Conservation (phyloP, 2,329 filamentous ascomycete genomes). For the Phialophora tarda region DNA sequence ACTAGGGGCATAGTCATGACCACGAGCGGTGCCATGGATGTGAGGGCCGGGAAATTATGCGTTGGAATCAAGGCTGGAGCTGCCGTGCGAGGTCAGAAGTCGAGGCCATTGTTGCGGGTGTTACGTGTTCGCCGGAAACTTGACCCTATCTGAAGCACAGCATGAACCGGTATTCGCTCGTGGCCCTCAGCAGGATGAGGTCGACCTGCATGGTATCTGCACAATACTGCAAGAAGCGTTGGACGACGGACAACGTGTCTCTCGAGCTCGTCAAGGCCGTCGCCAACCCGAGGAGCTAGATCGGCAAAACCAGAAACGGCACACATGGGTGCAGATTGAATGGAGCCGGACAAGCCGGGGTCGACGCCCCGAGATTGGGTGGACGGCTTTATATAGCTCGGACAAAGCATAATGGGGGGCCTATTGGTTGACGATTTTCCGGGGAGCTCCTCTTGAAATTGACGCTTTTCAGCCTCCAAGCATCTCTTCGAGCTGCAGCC, state of each 20-base stretch:
- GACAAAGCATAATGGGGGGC: background rate
- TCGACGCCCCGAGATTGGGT: conserved; percentile 23
- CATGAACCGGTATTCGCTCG: background rate
- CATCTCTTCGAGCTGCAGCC: conserved; percentile 3
- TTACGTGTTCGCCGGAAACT: conserved; percentile 28
- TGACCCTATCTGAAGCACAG: conserved; percentile 15
- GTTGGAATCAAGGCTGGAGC: conserved; percentile 23
- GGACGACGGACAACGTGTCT: conserved; percentile 19
- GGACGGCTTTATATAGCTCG: conserved; percentile 6
- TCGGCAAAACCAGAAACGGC: conserved; percentile 17
- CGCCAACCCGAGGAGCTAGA: conserved; percentile 11
- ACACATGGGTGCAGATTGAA: conserved; percentile 13
- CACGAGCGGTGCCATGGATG: conserved; percentile 13
- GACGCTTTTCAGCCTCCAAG: conserved; percentile 12
- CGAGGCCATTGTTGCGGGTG: conserved; percentile 4
- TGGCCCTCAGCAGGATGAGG: conserved; percentile 16
- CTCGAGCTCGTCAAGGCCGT: conserved; percentile 5
- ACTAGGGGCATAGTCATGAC: conserved; percentile 14
- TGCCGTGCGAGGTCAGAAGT: conserved; percentile 4
- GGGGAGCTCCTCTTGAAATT: conserved; percentile 25
- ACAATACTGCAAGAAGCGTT: conserved; percentile 5
- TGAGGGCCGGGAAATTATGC: conserved; percentile 27
- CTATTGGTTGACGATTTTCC: conserved; percentile 27
- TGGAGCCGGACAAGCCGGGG: conserved; percentile 11
- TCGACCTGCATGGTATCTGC: conserved; percentile 22